These are phyloP conservation scores for Pseudogymnoascus sp. DNA, from an alignment of 2,329 filamentous ascomycete species.

Conservation along the genomic window DNA sequence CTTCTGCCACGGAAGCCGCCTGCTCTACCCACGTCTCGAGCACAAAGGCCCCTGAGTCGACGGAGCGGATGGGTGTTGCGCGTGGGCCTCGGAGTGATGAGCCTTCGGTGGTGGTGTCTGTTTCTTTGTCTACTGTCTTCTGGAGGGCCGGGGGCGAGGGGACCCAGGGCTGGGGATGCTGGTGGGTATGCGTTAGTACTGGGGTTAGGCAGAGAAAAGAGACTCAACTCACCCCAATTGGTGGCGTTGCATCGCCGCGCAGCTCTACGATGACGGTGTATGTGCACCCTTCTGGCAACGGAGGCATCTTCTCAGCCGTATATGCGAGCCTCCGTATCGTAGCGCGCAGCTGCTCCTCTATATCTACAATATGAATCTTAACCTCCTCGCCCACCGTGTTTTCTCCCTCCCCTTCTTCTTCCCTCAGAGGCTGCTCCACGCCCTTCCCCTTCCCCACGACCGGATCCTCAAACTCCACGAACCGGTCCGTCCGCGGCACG, in stretches of 20 bases:
- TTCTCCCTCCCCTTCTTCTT: constrained; percentile 9
- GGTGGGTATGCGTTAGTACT: constrained; percentile 11
- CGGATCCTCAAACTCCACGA: constrained; percentile 29
- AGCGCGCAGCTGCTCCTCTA: constrained; percentile 66
- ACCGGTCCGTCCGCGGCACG: constrained; percentile 28
- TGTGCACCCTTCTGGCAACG: constrained; percentile 56
- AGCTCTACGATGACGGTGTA: constrained; percentile 72
- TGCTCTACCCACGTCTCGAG: constrained; percentile 67
- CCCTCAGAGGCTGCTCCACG: background rate
- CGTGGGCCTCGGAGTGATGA: constrained; percentile 42
- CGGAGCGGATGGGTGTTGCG: constrained; percentile 52
- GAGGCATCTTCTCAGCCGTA: constrained; percentile 46
- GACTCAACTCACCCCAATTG: constrained; percentile 44
- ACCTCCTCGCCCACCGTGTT: constrained; percentile 13
- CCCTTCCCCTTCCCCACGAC: constrained; percentile 12
- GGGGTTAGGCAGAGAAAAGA: background rate
- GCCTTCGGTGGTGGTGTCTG: constrained; percentile 20
- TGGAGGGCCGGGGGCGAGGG: constrained; percentile 39
- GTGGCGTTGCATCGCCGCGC: constrained; percentile 43
- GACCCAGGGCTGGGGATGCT: constrained; percentile 56
- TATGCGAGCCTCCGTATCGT: constrained; percentile 55
- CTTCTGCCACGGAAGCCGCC: constrained; percentile 25
- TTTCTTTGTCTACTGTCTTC: constrained; percentile 27
- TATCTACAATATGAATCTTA: constrained; percentile 46
- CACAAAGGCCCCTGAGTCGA: constrained; percentile 56